These are phyloP conservation scores for Extremus antarcticus DNA, from an alignment of 495 filamentous ascomycete species.

Conservation along the genomic window DNA sequence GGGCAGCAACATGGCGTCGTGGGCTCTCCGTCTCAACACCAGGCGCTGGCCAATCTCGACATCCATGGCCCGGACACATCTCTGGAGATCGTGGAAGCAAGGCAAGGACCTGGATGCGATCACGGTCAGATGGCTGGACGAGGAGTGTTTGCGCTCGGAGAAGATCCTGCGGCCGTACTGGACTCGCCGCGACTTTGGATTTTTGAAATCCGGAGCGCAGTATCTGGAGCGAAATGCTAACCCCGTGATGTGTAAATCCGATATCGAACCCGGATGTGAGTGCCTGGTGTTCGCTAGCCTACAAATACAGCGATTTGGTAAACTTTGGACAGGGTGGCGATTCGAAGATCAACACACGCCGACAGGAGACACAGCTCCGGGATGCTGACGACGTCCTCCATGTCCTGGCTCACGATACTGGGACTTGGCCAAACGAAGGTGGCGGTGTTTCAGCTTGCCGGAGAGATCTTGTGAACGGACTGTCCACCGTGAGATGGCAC, in stretches of 20 bases:
- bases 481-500: slow-evolving; percentile 52
- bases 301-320: slow-evolving; percentile 52
- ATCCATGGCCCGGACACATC: slow-evolving; percentile 45
- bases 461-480: slow-evolving; percentile 55
- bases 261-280: slow-evolving; percentile 49
- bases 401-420: slow-evolving; percentile 52
- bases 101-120: slow-evolving; percentile 47
- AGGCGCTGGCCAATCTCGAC: slow-evolving; percentile 46
- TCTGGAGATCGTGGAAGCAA: slow-evolving; percentile 58
- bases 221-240: slow-evolving; percentile 47
- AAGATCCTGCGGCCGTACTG: slow-evolving; percentile 47
- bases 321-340: slow-evolving; percentile 57
- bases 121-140: slow-evolving; percentile 54
- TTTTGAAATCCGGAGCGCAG: slow-evolving; percentile 42
- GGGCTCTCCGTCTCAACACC: slow-evolving; percentile 38
- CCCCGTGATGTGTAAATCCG: slow-evolving; percentile 49
- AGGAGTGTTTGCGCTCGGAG: slow-evolving; percentile 46
- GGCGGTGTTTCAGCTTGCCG: slow-evolving; percentile 58
- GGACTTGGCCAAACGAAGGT: slow-evolving; percentile 57
- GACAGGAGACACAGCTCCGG: slow-evolving; percentile 29
- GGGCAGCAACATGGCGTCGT: slow-evolving; percentile 37
- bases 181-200: slow-evolving; percentile 44
- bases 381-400: slow-evolving; percentile 48
- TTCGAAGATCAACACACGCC: slow-evolving; percentile 36
- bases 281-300: slow-evolving; percentile 48